These are phyloP conservation scores for Volutella citrinella DNA, from an alignment of 2,329 filamentous ascomycete species.

Conservation along the genomic window DNA sequence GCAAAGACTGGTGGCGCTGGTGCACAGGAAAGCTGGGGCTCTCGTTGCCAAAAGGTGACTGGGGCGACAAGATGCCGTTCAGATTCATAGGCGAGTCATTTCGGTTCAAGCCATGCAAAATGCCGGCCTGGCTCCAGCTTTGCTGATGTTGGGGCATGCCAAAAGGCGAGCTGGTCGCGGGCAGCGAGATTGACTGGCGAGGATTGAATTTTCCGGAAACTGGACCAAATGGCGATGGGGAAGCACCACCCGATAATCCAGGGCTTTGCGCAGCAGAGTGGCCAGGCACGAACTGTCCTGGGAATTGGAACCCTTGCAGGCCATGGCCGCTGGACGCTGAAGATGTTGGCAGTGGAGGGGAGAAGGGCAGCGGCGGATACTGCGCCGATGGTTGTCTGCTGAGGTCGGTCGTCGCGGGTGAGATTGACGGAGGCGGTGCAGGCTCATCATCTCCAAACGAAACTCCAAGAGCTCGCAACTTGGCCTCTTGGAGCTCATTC, in stretches of 20 bases:
- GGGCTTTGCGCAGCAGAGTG: conserved; percentile 62
- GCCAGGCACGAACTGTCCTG: conserved; percentile 57
- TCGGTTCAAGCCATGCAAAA: conserved; percentile 51
- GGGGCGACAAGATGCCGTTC: conserved; percentile 58
- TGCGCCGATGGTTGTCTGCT: conserved; percentile 70
- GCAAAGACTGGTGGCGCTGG: conserved; percentile 57
- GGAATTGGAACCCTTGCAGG: conserved; percentile 55
- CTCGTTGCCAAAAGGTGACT: conserved; percentile 60
- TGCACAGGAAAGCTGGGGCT: conserved; percentile 45
- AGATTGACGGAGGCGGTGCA: conserved; percentile 57
- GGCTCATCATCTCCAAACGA: conserved; percentile 74
- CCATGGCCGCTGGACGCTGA: conserved; percentile 70
- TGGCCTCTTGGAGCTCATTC: conserved; percentile 81
- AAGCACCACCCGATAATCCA: conserved; percentile 62
- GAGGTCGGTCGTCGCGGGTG: conserved; percentile 60
- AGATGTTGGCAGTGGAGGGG: conserved; percentile 76
- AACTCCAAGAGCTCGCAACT: conserved; percentile 86
- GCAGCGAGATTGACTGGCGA: conserved; percentile 69
- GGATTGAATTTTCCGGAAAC: conserved; percentile 61
- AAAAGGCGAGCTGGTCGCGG: conserved; percentile 63
- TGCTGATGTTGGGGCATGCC: conserved; percentile 62
- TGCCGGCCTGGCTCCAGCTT: conserved; percentile 56
- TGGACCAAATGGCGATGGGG: conserved; percentile 67
- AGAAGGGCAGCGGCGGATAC: conserved; percentile 75
- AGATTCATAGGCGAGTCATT: conserved; percentile 61